Conservation (phyloP, 1,284 basidiomycete species). For the Rhodotorula sp. region DNA sequence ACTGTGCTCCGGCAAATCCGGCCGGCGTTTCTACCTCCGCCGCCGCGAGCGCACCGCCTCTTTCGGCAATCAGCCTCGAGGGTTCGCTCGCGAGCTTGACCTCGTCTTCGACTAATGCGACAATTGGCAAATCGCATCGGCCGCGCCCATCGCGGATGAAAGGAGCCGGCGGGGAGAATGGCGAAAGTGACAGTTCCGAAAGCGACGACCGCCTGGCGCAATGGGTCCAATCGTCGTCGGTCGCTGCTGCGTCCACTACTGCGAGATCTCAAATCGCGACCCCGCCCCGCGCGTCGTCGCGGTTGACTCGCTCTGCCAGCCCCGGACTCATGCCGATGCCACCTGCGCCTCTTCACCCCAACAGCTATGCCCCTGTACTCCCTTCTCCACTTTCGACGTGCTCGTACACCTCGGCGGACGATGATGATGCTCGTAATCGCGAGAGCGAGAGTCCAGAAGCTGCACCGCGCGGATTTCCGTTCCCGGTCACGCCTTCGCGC, state of each 20-base stretch:
- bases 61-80: neutral
- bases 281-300: neutral
- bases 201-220: constrained; percentile 10
- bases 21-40: neutral
- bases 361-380: constrained; percentile 20
- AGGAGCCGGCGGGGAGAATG: too few relatives aligned
- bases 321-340: neutral
- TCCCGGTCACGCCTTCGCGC: constrained; percentile 9
- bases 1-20: neutral
- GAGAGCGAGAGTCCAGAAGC: neutral
- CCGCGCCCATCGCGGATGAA: too few relatives aligned
- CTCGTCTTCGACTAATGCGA: neutral
- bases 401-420: constrained; percentile 24
- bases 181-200: neutral
- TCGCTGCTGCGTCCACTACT: neutral
- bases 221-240: constrained; percentile 15
- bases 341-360: neutral
- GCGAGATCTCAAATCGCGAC: neutral
- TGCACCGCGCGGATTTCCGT: constrained; percentile 16
- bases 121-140: neutral
- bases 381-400: constrained; percentile 30
- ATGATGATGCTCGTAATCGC: neutral
- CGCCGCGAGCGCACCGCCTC: neutral
- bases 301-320: neutral
- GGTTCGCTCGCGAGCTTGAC: neutral